A percentile compares a stretch with the other conserved stretches of the same genome.
Evolutionary conservation across 2,329 filamentous ascomycete genomes (phyloP).

Genomic region (Pyrenochaeta sp.): DNA sequence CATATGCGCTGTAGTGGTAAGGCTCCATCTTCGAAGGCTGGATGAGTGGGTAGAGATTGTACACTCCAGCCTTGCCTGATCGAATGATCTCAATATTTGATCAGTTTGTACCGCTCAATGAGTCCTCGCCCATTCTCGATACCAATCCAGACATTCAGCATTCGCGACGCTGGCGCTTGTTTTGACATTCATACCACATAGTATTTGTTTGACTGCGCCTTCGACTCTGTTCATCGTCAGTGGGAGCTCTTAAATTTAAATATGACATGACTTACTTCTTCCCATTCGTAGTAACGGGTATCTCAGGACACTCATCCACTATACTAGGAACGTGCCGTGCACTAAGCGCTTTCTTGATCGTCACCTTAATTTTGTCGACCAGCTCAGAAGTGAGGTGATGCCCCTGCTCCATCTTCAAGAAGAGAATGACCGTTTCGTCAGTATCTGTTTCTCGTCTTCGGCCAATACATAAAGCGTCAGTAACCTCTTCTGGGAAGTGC

Average conservation of each 20-base stretch:
- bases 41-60: too few relatives aligned
- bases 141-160: conserved; percentile 87
- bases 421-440: conserved; percentile 89
- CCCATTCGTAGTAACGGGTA: conserved; percentile 91
- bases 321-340: conserved; percentile 88
- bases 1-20: too few relatives aligned
- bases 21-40: too few relatives aligned
- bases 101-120: conserved; percentile 18
- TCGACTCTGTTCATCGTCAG: conserved; percentile 71
- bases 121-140: conserved; percentile 70
- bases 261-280: conserved; percentile 75
- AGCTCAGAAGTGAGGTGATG: conserved; percentile 68
- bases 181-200: conserved; percentile 86
- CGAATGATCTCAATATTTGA: neutral
- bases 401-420: conserved; percentile 77
- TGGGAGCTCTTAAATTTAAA: neutral
- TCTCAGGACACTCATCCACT: conserved; percentile 82
- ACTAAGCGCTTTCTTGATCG: conserved; percentile 80
- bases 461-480: conserved; percentile 89
- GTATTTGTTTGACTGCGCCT: conserved; percentile 93
- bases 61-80: too few relatives aligned
- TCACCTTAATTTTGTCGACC: conserved; percentile 68
- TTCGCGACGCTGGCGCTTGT: conserved; percentile 95
- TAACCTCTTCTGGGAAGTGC: conserved; percentile 79
- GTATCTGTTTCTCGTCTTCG: conserved; percentile 73